phyloP scores from a whole-genome alignment of 1,139 yeast species.

The Suhomyces anneliseae region DNA sequence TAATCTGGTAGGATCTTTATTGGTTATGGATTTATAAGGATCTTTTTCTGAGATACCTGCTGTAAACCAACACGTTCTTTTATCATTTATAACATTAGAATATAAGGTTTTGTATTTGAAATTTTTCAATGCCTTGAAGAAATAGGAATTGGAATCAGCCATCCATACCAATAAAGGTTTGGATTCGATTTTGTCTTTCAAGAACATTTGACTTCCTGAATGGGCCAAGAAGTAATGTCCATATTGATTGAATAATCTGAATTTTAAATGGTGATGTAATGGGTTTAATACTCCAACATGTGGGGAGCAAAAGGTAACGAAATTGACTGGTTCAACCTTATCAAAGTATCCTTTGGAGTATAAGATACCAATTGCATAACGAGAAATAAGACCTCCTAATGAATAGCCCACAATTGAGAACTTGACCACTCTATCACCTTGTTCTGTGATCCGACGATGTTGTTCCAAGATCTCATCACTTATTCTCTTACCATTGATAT shows the following conservation, averaged over 20 bases:
- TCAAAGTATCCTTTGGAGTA: conserved; percentile 55
- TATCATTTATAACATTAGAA: conserved; percentile 76
- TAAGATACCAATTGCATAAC: conserved; percentile 76
- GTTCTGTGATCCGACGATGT: conserved; percentile 33
- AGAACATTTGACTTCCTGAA: conserved; percentile 71
- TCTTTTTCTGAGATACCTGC: conserved; percentile 66
- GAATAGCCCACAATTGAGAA: conserved; percentile 80
- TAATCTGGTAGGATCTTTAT: conserved; percentile 39
- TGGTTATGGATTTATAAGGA: conserved; percentile 53
- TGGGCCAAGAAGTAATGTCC: conserved; percentile 66
- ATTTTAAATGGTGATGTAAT: conserved; percentile 40
- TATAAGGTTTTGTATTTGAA: conserved; percentile 60
- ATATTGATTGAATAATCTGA: conserved; percentile 53
- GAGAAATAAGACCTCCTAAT: conserved; percentile 74
- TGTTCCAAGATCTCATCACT: conserved; percentile 62
- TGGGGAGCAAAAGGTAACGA: conserved; percentile 77
- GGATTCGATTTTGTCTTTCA: conserved; percentile 43
- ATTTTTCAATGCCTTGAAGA: conserved; percentile 51
- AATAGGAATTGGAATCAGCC: conserved; percentile 63
- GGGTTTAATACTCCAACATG: conserved; percentile 79
- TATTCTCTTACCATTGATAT: conserved; percentile 76
- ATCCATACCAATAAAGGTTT: conserved; percentile 61
- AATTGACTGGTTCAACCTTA: conserved; percentile 51
- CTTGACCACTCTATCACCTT: conserved; percentile 40
- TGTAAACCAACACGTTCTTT: conserved; percentile 80